Evolutionary conservation across 345 rosid genomes (phyloP).

Genomic region (Clausena lansium): DNA sequence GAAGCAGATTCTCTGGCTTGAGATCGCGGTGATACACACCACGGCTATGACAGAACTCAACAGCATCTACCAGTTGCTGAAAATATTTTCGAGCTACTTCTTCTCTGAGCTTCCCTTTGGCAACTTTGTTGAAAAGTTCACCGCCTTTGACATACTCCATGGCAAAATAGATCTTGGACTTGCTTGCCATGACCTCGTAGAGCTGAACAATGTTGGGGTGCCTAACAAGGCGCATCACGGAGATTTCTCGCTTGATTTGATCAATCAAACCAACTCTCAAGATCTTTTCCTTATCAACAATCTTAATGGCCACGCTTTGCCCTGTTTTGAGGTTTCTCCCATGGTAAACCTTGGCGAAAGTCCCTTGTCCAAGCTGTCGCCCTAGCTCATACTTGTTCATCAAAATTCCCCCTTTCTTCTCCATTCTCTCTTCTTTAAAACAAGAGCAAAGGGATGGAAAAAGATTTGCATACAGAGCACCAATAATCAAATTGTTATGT

Average conservation of each 20-base stretch:
- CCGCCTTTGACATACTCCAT: constrained; percentile 81
- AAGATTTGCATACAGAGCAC: background rate
- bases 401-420: constrained; percentile 50
- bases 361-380: constrained; percentile 76
- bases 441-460: background rate
- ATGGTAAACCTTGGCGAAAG: constrained; percentile 83
- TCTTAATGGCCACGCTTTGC: constrained; percentile 68
- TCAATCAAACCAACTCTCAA: constrained; percentile 58
- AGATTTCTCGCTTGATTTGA: constrained; percentile 86
- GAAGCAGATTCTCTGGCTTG: constrained; percentile 82
- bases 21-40: constrained; percentile 87
- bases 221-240: constrained; percentile 74
- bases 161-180: constrained; percentile 68
- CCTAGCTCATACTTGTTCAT: constrained; percentile 78
- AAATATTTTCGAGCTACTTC: constrained; percentile 63
- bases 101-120: constrained; percentile 74
- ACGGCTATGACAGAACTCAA: constrained; percentile 81
- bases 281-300: constrained; percentile 70
- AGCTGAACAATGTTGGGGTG: constrained; percentile 77
- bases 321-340: constrained; percentile 58
- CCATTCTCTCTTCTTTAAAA: constrained; percentile 34
- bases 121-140: constrained; percentile 73
- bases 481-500: background rate
- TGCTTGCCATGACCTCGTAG: constrained; percentile 90
- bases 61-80: constrained; percentile 71